These are phyloP conservation scores for Suillus tomentosus DNA, from an alignment of 768 basidiomycete genomes.

Conservation along the genomic window DNA sequence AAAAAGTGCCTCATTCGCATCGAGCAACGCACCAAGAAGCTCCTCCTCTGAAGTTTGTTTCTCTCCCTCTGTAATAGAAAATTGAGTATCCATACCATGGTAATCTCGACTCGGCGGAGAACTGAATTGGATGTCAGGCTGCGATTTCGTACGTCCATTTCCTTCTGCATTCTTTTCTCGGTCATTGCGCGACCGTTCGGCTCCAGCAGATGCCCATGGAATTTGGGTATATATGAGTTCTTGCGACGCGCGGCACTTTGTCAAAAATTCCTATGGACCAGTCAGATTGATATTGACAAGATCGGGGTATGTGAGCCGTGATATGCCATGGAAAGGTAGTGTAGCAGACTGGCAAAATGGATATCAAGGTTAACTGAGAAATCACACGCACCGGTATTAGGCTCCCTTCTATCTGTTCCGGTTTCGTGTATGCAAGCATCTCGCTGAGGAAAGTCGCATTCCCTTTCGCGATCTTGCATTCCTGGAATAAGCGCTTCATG, in stretches of 20 bases:
- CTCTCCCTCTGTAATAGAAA: constrained; percentile 28
- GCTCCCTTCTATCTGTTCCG: constrained; percentile 64
- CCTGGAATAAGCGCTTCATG: constrained; percentile 78
- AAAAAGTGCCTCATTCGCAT: constrained; percentile 70
- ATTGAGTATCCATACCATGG: constrained; percentile 26
- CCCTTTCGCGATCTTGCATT: constrained; percentile 82
- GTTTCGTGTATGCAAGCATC: constrained; percentile 66
- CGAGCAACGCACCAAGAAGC: constrained; percentile 70
- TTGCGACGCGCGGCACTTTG: constrained; percentile 78
- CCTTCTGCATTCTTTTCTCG: constrained; percentile 26
- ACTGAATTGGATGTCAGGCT: constrained; percentile 3
- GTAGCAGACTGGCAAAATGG: no score
- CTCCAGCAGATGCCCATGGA: constrained; percentile 85
- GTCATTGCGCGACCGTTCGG: constrained; percentile 62
- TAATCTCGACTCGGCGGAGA: constrained; percentile 7
- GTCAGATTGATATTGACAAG: neutral
- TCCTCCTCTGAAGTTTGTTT: constrained; percentile 72
- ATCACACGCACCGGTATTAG: constrained; percentile 62
- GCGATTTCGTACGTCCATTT: constrained; percentile 21
- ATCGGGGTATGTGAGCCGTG: neutral
- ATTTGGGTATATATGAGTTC: constrained; percentile 87
- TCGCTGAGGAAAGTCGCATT: constrained; percentile 77
- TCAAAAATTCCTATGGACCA: constrained; percentile 73
- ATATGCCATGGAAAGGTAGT: neutral
- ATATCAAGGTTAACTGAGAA: neutral